These are phyloP conservation scores for Ceratobasidium papillatum DNA, from an alignment of 1,284 basidiomycete genomes.

Conservation along the genomic window DNA sequence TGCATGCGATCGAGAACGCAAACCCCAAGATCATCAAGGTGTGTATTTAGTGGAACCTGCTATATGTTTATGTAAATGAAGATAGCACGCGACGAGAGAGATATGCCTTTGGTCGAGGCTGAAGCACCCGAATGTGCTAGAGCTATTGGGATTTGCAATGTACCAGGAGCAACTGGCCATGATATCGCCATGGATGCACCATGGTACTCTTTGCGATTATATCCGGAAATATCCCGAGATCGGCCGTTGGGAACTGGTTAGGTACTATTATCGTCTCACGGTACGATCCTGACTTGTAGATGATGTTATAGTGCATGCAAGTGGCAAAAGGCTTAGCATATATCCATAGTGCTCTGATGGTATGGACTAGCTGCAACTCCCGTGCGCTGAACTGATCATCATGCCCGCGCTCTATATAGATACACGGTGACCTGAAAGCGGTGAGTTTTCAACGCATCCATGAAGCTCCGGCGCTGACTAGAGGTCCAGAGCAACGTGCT, in stretches of 20 bases:
- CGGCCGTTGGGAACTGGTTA: background rate
- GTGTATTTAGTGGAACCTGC: background rate
- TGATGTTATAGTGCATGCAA: background rate
- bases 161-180: constrained; percentile 9
- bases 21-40: background rate
- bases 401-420: background rate
- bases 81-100: constrained; percentile 23
- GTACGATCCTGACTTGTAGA: background rate
- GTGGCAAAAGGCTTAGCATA: background rate
- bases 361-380: background rate
- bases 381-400: background rate
- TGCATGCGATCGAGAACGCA: background rate
- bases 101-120: constrained; percentile 30
- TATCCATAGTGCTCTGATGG: background rate
- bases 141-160: constrained; percentile 25
- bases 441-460: background rate
- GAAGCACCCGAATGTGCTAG: constrained; percentile 16
- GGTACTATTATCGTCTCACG: background rate
- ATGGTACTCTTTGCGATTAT: constrained; percentile 1
- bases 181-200: constrained; percentile 19
- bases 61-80: background rate
- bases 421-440: background rate
- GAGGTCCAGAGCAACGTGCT: background rate
- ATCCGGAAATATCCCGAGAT: background rate
- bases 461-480: background rate